A percentile compares a stretch with the other conserved stretches of the same genome.
These are phyloP conservation scores for Strobilomyces dryophilus DNA, from an alignment of 768 basidiomycete species.

Conservation along the genomic window DNA sequence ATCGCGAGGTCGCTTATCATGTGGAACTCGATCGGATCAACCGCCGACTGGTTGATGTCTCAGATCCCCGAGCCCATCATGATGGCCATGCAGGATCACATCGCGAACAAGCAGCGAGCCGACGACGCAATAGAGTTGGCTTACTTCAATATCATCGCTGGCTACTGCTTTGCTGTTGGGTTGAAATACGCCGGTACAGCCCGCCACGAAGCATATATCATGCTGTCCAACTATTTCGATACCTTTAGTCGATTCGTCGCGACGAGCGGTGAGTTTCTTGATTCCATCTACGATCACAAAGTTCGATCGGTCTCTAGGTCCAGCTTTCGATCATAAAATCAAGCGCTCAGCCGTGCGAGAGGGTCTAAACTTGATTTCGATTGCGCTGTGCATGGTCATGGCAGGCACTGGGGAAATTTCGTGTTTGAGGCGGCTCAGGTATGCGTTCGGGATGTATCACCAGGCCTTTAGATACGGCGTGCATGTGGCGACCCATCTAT, in stretches of 20 bases:
- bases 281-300: background rate
- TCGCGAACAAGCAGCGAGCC: conserved; percentile 41
- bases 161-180: conserved; percentile 87
- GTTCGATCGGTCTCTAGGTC: conserved; percentile 39
- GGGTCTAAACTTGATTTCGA: conserved; percentile 81
- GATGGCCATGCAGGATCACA: conserved; percentile 51
- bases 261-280: conserved; percentile 50
- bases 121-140: conserved; percentile 82
- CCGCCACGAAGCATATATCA: conserved; percentile 79
- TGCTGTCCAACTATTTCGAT: conserved; percentile 81
- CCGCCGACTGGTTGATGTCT: conserved; percentile 63
- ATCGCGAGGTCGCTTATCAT: conserved; percentile 76
- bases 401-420: conserved; percentile 95
- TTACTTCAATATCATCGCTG: conserved; percentile 87
- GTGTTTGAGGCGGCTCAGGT: conserved; percentile 80
- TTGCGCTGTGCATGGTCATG: conserved; percentile 91
- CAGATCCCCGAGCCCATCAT: conserved; percentile 71
- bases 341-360: conserved; percentile 84
- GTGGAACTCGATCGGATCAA: conserved; percentile 77
- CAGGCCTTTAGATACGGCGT: conserved; percentile 79
- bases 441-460: conserved; percentile 84
- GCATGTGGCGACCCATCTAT: conserved; percentile 87
- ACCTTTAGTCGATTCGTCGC: conserved; percentile 68
- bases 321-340: conserved; percentile 83
- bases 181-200: conserved; percentile 95